Percentiles rank a stretch among this genome's conserved stretches.
Evolutionary conservation across 139 green algal genomes (phyloP).

Genomic region (Pleodorina starrii): DNA sequence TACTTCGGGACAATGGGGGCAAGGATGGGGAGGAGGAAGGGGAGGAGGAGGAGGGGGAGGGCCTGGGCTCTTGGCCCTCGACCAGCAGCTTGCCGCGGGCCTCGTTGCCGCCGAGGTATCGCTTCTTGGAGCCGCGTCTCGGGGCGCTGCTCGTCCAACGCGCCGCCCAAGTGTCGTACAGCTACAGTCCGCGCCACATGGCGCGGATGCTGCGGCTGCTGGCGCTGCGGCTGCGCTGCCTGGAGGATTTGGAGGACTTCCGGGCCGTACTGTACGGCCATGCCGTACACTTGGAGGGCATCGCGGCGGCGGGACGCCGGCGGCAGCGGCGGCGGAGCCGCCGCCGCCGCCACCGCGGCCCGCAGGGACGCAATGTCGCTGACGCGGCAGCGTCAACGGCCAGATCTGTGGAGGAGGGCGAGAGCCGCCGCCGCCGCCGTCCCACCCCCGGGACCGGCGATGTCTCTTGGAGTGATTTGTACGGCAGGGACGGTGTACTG

Average conservation of each 20-base stretch:
- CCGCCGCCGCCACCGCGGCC: neutral
- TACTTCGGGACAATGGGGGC: neutral
- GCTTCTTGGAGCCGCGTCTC: neutral
- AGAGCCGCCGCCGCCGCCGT: neutral
- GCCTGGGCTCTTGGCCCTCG: neutral
- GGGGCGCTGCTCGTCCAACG: neutral
- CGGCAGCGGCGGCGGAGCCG: neutral
- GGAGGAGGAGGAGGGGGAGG: neutral
- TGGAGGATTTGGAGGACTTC: neutral
- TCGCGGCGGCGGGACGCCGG: neutral
- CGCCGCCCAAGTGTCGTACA: neutral
- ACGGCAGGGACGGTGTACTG: no score
- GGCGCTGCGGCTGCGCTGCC: neutral
- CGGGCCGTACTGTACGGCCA: neutral
- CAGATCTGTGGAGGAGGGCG: no score
- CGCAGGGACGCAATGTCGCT: neutral
- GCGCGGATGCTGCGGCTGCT: slow-evolving; percentile 6
- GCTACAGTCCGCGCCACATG: slow-evolving; percentile 28
- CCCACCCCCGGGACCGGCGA: no score
- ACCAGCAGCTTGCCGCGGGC: neutral
- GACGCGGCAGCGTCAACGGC: neutral
- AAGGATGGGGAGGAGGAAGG: neutral
- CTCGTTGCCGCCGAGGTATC: neutral
- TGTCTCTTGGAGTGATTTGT: no score
- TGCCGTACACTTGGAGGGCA: neutral